A percentile compares a stretch with the other conserved stretches of the same genome.
Evolutionary conservation across 257 asterid species (phyloP).

Genomic region (Anisodus tanguticus): DNA sequence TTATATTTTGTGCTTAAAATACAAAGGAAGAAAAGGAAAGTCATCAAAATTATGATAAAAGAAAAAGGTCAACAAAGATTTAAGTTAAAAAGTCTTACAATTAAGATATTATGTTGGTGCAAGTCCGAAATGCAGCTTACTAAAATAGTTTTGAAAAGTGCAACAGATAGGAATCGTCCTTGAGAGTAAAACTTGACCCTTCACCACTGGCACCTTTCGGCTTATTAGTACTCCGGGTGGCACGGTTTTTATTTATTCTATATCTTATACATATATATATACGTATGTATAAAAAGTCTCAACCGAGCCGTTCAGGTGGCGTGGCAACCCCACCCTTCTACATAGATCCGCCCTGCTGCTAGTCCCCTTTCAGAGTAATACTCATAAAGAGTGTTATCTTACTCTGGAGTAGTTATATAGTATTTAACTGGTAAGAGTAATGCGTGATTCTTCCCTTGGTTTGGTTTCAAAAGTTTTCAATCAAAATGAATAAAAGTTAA

Average conservation of each 20-base stretch:
- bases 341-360: background rate
- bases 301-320: background rate
- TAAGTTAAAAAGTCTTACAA: background rate
- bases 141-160: background rate
- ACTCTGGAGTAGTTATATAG: background rate
- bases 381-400: background rate
- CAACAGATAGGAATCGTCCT: background rate
- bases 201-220: background rate
- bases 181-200: conserved; percentile 4
- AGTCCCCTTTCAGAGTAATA: background rate
- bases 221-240: background rate
- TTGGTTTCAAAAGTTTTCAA: background rate
- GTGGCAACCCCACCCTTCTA: background rate
- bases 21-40: background rate
- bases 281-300: background rate
- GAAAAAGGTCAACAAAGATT: background rate
- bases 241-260: background rate
- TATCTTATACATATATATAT: background rate
- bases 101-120: background rate
- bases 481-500: background rate
- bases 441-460: background rate
- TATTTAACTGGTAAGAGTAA: background rate
- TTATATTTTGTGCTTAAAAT: background rate
- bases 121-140: background rate
- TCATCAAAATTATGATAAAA: background rate